These are phyloP conservation scores for Aspergillus sp. DNA, from an alignment of 2,329 filamentous ascomycete genomes.

Conservation along the genomic window DNA sequence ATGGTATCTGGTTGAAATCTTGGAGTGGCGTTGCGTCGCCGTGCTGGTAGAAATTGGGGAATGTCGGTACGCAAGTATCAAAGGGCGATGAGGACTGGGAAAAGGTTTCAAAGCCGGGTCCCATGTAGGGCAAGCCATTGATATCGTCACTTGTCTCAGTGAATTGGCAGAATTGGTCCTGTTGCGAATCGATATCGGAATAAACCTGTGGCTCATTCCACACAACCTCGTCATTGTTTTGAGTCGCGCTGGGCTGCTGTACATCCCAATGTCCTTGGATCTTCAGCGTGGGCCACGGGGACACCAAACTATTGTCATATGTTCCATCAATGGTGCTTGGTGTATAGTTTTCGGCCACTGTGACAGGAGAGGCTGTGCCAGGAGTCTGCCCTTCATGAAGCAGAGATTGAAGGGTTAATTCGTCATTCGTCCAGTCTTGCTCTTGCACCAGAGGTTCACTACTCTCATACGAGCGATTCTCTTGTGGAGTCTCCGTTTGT, in stretches of 20 bases:
- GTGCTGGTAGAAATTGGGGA: background rate
- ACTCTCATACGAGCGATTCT: background rate
- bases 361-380: constrained; percentile 1
- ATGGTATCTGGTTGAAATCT: background rate
- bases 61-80: background rate
- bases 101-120: background rate
- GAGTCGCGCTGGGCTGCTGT: background rate
- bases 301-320: background rate
- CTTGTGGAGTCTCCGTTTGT: background rate
- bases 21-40: background rate
- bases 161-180: constrained; percentile 2
- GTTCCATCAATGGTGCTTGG: background rate
- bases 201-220: constrained; percentile 4
- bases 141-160: background rate
- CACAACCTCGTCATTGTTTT: background rate
- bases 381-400: constrained; percentile 4
- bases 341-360: constrained; percentile 1
- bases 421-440: constrained; percentile 5
- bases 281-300: constrained; percentile 9
- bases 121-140: constrained; percentile 5
- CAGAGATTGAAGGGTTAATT: background rate
- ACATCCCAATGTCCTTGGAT: constrained; percentile 2
- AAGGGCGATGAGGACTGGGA: constrained; percentile 2
- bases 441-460: background rate
- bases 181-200: background rate